Percentiles rank a stretch among this genome's conserved stretches.
Conservation (phyloP, 73 alveolate genomes). For the Tetrahymena thermophila region DNA sequence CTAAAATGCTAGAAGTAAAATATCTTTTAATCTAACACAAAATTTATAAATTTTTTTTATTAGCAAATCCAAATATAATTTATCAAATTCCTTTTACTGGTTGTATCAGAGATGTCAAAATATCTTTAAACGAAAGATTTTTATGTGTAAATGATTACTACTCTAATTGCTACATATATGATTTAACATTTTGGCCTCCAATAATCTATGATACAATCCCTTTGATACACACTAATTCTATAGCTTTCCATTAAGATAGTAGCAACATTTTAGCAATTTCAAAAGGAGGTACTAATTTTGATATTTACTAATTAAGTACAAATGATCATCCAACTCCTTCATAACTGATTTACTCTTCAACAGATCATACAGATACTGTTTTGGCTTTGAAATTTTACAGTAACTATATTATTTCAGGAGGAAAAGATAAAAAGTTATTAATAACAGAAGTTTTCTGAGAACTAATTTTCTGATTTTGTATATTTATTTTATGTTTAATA, state of each 20-base stretch:
- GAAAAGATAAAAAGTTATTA: background rate
- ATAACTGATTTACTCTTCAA: background rate
- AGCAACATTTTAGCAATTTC: background rate
- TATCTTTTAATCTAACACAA: background rate
- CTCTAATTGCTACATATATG: background rate
- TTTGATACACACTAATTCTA: background rate
- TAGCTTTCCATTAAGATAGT: background rate
- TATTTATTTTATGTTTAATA: too few species aligned
- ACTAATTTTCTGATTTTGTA: background rate
- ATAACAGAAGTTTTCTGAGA: background rate
- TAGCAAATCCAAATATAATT: background rate
- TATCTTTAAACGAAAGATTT: background rate
- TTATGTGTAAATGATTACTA: background rate
- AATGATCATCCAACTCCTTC: background rate
- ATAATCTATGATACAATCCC: background rate
- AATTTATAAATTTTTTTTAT: background rate
- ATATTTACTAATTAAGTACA: background rate
- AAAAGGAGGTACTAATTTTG: background rate
- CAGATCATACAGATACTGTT: background rate
- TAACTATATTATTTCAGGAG: background rate
- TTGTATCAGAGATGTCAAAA: background rate
- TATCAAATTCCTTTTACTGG: background rate
- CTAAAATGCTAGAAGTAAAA: background rate
- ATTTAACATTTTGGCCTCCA: background rate
- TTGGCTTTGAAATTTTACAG: background rate